Conservation (phyloP, 23 red algal genomes). For the Gracilaria domingensis region DNA sequence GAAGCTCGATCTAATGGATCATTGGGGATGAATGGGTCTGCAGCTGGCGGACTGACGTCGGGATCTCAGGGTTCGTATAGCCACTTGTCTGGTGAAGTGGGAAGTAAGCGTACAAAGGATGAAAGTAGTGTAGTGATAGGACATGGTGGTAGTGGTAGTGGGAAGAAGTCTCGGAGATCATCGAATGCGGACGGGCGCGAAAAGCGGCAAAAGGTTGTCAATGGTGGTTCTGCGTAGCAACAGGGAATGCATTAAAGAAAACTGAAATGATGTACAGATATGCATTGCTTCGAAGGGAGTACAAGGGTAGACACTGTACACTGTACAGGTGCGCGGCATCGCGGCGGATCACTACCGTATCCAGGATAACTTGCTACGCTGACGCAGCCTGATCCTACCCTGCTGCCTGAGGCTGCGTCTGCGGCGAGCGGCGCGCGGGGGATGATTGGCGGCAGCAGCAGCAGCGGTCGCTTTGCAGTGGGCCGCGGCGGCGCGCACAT, state of each 20-base stretch:
- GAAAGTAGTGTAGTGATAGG: background rate
- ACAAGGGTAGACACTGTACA: too few species aligned
- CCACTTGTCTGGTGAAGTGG: background rate
- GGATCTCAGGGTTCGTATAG: slow-evolving; percentile 26
- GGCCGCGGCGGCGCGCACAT: too few species aligned
- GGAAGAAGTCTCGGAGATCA: background rate
- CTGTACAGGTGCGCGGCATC: too few species aligned
- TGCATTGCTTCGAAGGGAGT: background rate
- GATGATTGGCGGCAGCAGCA: too few species aligned
- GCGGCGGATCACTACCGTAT: too few species aligned
- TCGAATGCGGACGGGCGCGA: background rate
- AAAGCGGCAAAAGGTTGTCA: background rate
- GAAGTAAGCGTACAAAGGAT: background rate
- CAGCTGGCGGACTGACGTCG: background rate
- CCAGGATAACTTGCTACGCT: too few species aligned
- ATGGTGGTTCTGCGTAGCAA: background rate
- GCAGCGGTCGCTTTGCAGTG: too few species aligned
- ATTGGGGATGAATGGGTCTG: background rate
- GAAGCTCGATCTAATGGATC: background rate
- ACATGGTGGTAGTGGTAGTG: background rate
- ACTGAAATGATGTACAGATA: background rate
- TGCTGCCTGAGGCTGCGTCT: too few species aligned
- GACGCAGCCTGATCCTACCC: too few species aligned
- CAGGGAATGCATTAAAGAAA: background rate
- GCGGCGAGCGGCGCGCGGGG: too few species aligned